Conservation (phyloP, 768 basidiomycete species). For the Tulasnella sp. region DNA sequence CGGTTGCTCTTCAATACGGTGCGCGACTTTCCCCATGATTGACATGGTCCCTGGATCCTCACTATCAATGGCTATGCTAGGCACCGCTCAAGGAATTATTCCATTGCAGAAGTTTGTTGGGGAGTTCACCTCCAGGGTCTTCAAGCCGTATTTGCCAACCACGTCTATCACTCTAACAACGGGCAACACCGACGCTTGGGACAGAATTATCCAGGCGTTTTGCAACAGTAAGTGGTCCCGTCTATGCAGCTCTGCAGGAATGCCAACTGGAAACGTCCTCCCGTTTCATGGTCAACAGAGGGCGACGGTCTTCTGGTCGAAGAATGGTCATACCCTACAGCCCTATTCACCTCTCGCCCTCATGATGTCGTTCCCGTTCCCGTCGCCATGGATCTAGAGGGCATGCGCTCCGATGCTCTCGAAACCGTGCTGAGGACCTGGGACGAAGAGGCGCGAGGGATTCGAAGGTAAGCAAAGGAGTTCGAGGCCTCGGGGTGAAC, state of each 20-base stretch:
- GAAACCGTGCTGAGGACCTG: constrained; percentile 59
- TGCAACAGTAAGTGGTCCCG: constrained; percentile 62
- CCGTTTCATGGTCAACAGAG: not conserved
- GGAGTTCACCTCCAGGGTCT: constrained; percentile 53
- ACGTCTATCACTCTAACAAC: constrained; percentile 52
- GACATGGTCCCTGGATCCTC: constrained; percentile 1
- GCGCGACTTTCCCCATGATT: constrained; percentile 28
- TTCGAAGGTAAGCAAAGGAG: constrained; percentile 47
- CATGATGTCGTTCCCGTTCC: constrained; percentile 49
- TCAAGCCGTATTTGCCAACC: constrained; percentile 53
- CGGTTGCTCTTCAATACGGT: constrained; percentile 68
- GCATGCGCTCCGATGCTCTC: constrained; percentile 62
- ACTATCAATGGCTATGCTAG: constrained; percentile 29
- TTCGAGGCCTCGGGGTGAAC: not conserved
- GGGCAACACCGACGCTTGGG: constrained; percentile 73
- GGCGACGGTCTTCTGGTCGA: constrained; percentile 43
- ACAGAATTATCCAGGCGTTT: constrained; percentile 55
- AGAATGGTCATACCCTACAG: constrained; percentile 77
- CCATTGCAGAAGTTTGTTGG: constrained; percentile 54
- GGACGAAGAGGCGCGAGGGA: constrained; percentile 57
- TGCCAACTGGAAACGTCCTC: not conserved
- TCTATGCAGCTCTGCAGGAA: constrained; percentile 18
- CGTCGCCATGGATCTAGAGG: constrained; percentile 66
- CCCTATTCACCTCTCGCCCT: constrained; percentile 42
- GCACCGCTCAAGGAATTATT: constrained; percentile 52